A percentile compares a stretch with the other conserved stretches of the same genome.
Evolutionary conservation across 2,329 filamentous ascomycete species (phyloP).

Genomic region (Metarhizium guizhouense): DNA sequence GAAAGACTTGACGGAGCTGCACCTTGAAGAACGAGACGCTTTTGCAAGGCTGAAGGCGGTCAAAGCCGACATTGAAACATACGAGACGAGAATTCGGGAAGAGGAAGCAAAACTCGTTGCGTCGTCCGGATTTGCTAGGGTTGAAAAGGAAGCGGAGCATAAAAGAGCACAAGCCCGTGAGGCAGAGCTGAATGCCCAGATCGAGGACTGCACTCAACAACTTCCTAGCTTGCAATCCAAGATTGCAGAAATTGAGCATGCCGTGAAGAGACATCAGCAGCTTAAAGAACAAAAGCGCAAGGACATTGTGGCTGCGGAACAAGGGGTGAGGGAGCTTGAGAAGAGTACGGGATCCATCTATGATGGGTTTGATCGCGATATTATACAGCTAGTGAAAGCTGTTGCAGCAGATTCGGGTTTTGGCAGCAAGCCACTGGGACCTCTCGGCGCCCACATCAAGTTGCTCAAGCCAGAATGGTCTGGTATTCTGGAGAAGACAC

Average conservation of each 20-base stretch:
- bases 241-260: constrained; percentile 21
- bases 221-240: constrained; percentile 24
- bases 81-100: constrained; percentile 38
- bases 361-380: constrained; percentile 53
- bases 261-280: constrained; percentile 20
- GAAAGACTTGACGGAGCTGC: constrained; percentile 42
- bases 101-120: constrained; percentile 56
- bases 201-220: constrained; percentile 19
- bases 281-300: constrained; percentile 34
- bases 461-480: constrained; percentile 77
- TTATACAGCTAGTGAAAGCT: constrained; percentile 55
- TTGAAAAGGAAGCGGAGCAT: constrained; percentile 50
- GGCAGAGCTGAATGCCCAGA: constrained; percentile 15
- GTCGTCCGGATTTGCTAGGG: constrained; percentile 60
- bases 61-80: constrained; percentile 34
- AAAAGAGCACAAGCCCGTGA: constrained; percentile 19
- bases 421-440: constrained; percentile 66
- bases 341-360: constrained; percentile 47
- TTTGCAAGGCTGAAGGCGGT: constrained; percentile 46
- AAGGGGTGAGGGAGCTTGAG: constrained; percentile 39
- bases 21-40: constrained; percentile 58
- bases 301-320: constrained; percentile 46
- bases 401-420: constrained; percentile 66
- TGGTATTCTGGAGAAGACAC: constrained; percentile 65
- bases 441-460: constrained; percentile 69